A percentile compares a stretch with the other conserved stretches of the same genome.
Evolutionary conservation across 805 yeast species (phyloP).

Genomic region (Pichia nakasei): DNA sequence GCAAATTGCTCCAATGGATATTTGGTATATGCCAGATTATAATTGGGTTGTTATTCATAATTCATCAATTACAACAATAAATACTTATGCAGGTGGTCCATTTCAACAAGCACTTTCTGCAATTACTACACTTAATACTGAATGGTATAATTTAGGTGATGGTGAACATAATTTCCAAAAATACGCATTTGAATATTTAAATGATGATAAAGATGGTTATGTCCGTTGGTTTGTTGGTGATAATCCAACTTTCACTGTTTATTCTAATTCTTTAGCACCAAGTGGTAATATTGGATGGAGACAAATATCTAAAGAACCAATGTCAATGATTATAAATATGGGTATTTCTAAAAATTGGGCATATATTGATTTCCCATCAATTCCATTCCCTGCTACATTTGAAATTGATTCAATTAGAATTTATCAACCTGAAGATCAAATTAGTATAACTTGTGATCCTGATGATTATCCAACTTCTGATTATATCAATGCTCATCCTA

Average conservation of each 20-base stretch:
- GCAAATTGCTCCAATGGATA: constrained; percentile 89
- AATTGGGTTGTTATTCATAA: constrained; percentile 69
- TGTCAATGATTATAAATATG: constrained; percentile 79
- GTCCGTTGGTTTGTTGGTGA: constrained; percentile 83
- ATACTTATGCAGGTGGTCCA: constrained; percentile 87
- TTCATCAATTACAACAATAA: constrained; percentile 63
- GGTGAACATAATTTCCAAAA: constrained; percentile 51
- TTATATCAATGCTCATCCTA: constrained; percentile 62
- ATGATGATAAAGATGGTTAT: constrained; percentile 65
- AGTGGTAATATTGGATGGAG: constrained; percentile 88
- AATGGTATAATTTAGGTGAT: constrained; percentile 71
- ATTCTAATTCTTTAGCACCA: constrained; percentile 72
- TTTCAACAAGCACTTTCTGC: constrained; percentile 89
- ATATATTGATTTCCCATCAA: constrained; percentile 80
- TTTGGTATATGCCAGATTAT: constrained; percentile 91
- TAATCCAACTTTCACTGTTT: constrained; percentile 63
- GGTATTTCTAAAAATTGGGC: constrained; percentile 93
- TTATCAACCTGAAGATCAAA: constrained; percentile 70
- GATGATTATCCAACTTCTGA: constrained; percentile 73
- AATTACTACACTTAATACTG: constrained; percentile 62
- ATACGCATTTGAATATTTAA: constrained; percentile 69
- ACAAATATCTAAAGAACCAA: constrained; percentile 79
- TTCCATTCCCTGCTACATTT: constrained; percentile 71
- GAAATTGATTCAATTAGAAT: constrained; percentile 78
- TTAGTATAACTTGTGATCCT: constrained; percentile 78